Evolutionary conservation across 2,329 filamentous ascomycete genomes (phyloP).

Genomic region (Cercospora berteroae): DNA sequence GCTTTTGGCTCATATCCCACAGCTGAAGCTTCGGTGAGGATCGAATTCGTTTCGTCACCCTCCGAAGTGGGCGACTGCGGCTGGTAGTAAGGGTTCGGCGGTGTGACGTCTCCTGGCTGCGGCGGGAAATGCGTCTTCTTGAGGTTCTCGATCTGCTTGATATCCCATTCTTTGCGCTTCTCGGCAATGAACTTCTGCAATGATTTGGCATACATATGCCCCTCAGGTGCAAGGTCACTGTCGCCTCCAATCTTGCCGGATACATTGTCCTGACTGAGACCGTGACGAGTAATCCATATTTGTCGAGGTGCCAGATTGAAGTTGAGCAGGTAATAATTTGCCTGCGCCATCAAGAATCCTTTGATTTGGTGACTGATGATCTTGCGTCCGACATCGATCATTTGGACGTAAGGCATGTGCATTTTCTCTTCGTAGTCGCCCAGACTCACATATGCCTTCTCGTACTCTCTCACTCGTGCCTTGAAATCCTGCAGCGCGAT

Average conservation of each 20-base stretch:
- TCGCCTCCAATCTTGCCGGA: slow-evolving; percentile 88
- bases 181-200: slow-evolving; percentile 80
- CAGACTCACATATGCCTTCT: slow-evolving; percentile 88
- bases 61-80: slow-evolving; percentile 38
- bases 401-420: slow-evolving; percentile 92
- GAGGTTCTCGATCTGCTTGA: slow-evolving; percentile 75
- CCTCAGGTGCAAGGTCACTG: slow-evolving; percentile 77
- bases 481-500: slow-evolving; percentile 88
- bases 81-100: slow-evolving; percentile 84
- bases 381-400: slow-evolving; percentile 96
- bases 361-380: slow-evolving; percentile 85
- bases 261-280: slow-evolving; percentile 84
- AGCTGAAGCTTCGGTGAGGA: slow-evolving; percentile 22
- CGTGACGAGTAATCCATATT: slow-evolving; percentile 97
- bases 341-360: slow-evolving; percentile 87
- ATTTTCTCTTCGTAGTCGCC: slow-evolving; percentile 76
- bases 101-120: slow-evolving; percentile 83
- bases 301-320: slow-evolving; percentile 94
- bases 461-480: slow-evolving; percentile 85
- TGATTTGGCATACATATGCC: slow-evolving; percentile 72
- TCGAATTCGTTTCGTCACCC: slow-evolving; percentile 14
- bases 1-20: slow-evolving; percentile 63
- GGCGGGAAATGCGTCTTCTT: slow-evolving; percentile 82
- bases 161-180: slow-evolving; percentile 77
- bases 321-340: slow-evolving; percentile 91